A percentile compares a stretch with the other conserved stretches of the same genome.
Evolutionary conservation across 768 basidiomycete genomes (phyloP).

Genomic region (Lyophyllum shimeji): DNA sequence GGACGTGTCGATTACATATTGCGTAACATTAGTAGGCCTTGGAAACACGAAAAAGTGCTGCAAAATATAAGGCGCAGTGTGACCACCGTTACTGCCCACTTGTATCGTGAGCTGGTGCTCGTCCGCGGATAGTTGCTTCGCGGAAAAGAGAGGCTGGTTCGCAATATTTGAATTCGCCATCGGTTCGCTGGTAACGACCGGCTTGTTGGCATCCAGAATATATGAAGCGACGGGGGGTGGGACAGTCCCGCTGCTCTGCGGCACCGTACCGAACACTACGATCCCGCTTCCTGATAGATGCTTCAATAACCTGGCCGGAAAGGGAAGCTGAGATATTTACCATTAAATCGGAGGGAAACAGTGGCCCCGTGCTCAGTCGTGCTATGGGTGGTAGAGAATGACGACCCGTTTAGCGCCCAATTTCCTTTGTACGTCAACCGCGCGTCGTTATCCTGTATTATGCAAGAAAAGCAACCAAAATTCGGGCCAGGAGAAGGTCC

Average conservation of each 20-base stretch:
- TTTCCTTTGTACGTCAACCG: slow-evolving; percentile 32
- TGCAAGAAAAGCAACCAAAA: slow-evolving; percentile 8
- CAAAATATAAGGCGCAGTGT: slow-evolving; percentile 36
- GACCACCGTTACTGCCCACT: slow-evolving; percentile 26
- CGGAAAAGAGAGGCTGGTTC: slow-evolving; percentile 44
- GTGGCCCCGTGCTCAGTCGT: slow-evolving; percentile 31
- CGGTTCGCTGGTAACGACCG: slow-evolving; percentile 37
- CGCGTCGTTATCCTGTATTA: slow-evolving; percentile 35
- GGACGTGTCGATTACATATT: background rate
- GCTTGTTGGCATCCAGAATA: slow-evolving; percentile 31
- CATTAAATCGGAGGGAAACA: slow-evolving; percentile 36
- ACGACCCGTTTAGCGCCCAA: slow-evolving; percentile 31
- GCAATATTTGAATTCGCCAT: slow-evolving; percentile 28
- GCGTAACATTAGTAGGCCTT: background rate
- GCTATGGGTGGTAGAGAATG: slow-evolving; percentile 34
- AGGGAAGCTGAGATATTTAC: slow-evolving; percentile 15
- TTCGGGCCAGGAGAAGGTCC: background rate
- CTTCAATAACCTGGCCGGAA: background rate
- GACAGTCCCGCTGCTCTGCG: slow-evolving; percentile 32
- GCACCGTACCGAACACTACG: slow-evolving; percentile 44
- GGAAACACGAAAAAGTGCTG: slow-evolving; percentile 40
- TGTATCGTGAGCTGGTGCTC: slow-evolving; percentile 41
- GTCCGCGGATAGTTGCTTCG: slow-evolving; percentile 21
- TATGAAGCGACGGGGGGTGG: slow-evolving; percentile 41
- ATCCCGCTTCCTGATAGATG: slow-evolving; percentile 41